Base-by-base conservation (phyloP, 371 early-diverging fungal genomes). In the Zychaea mexicana region DNA sequence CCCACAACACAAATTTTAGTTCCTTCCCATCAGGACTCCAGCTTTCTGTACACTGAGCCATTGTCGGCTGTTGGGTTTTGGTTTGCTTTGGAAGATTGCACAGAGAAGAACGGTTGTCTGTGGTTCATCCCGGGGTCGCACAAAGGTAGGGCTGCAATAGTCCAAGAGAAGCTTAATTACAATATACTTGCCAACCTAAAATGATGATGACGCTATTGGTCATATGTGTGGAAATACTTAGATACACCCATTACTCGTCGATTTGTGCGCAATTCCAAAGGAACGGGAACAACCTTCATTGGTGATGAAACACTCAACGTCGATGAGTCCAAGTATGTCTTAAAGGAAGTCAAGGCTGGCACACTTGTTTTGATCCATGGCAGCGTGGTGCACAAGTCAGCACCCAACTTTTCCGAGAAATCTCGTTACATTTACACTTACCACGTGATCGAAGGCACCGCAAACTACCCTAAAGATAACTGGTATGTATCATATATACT, bases 31-130 rank as follows among this genome's bases (percentile, higher is more conserved):
- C 92, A 94, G 69, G 98, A 97, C 69, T 93, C 94, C 24, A 90
- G 94, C 3, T 97, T 97, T 69, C 77, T 97, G 63, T 94, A 93
- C 74, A 96, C 96, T 0, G 79, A 90, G 24, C 96, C 96, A 1
- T 71, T 85, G 17, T 92, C 92, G 1, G 96, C 96, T 0, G 76
- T 86, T 21, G 97, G 97, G 3, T 90, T 95, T 65, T 97, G 98
- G 98, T 90, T 95, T 71, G 95, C 97, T 1, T 81, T 96, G 19
- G 96, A 97, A 69, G 95, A 97, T 64, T 94, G 95, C 78, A 96
- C 96, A 0, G 74, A 83, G 10, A 73, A 81, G 45, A 96, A 97
- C 68, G 97, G 98, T 0, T 95, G 95, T 65, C 86, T 97, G 64
- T 90, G 85, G 66, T 94, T 94, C 70, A 80, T 90, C 0, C 94